Base-by-base conservation (phyloP, 176 grass and related monocot species). In the Oryza rufipogon region DNA sequence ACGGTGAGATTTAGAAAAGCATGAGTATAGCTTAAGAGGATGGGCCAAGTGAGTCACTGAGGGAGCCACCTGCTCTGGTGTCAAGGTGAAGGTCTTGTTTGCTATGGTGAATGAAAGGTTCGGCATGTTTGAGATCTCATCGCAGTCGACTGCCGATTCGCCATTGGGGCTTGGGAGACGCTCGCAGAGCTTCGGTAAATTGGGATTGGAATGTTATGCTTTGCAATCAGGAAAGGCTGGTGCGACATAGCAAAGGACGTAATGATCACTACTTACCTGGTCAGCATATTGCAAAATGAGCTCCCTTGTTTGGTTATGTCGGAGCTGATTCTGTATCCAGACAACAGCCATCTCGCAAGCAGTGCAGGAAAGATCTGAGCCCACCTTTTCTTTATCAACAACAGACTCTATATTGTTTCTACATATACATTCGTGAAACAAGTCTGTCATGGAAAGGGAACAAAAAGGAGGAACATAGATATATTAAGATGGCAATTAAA, bases 321-420 rank as follows among this genome's bases (percentile, higher is more conserved):
- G 86, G 4, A 98, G 87, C 46, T 95, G 92, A 83, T 98, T 98
- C 76, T 98, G 87, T 88, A 98, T 93, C 96, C 96, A 98, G 34
- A 98, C 70, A 78, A 95, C 96, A 54, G 93, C 77, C 92, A 91
- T 95, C 89, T 98, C 93, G 88, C 96, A 98, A 16, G 93, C 91
- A 63, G 89, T 88, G 68, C 96, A 98, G 33, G 93, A 70, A 54
- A 93, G 80, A 87, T 93, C 87, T 8, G 92, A 98, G 39, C 75
- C 83, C 17, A 64, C 11, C 12, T 90, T 92, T 71, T 66, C 56
- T 60, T 88, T 87, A 38, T 98, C 87, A 34, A 93, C 77, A 54
- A 95, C 91, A 75, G 89, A 89, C 82, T 95, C 80, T 1, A 98
- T 98, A 16, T 30, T 85, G 64, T 89, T 88, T 60, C 96, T 97